Conservation (phyloP, 345 rosid species). For the Raphanus raphanistrum region DNA sequence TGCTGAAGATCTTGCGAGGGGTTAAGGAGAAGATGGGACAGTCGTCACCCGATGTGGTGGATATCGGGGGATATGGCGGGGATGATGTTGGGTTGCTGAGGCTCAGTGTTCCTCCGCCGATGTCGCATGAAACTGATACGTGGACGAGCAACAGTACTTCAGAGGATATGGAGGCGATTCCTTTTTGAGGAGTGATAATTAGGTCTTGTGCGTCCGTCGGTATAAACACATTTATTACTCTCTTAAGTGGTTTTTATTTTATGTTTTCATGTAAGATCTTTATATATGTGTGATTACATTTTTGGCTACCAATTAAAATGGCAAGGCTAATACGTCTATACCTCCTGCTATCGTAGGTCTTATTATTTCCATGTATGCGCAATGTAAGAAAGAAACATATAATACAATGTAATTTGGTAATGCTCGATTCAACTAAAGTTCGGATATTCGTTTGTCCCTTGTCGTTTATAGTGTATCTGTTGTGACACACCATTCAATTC, state of each 20-base stretch:
- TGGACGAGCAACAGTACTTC: not conserved
- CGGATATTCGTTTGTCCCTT: no score
- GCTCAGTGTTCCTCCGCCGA: not conserved
- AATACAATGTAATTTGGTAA: not conserved
- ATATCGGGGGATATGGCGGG: no score
- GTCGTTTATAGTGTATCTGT: no score
- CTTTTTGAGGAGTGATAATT: not conserved
- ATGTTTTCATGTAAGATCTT: not conserved
- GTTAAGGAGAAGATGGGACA: no score
- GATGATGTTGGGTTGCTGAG: not conserved
- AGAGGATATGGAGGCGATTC: not conserved
- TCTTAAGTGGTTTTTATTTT: not conserved
- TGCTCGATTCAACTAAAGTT: no score
- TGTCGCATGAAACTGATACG: not conserved
- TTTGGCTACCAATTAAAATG: not conserved
- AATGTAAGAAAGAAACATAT: not conserved
- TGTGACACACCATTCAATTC: no score
- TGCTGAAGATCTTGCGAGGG: no score
- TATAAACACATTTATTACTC: no score
- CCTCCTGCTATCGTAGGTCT: not conserved
- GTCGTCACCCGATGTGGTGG: no score
- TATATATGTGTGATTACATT: not conserved
- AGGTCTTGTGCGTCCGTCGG: no score
- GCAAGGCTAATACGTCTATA: not conserved
- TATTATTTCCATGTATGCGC: not conserved